These are phyloP conservation scores for Hordeum marinum DNA, from an alignment of 176 grass and related monocot genomes.

Conservation along the genomic window DNA sequence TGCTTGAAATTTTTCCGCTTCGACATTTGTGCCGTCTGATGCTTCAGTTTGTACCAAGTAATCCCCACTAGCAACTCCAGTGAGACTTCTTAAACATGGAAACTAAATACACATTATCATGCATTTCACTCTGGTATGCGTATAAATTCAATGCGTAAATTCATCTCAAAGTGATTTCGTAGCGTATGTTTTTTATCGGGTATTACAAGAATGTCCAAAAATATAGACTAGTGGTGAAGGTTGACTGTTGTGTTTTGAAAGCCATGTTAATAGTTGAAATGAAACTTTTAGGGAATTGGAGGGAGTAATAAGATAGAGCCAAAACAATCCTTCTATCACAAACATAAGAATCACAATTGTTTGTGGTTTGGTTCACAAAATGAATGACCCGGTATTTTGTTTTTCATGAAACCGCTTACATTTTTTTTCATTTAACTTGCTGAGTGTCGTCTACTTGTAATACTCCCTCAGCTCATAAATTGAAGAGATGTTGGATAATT, in stretches of 20 bases:
- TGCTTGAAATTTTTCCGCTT: no score
- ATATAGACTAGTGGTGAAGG: not conserved
- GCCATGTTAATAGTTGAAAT: not conserved
- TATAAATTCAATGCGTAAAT: not conserved
- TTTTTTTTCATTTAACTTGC: no score
- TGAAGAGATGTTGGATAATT: no score
- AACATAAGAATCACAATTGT: not conserved
- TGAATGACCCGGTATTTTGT: not conserved
- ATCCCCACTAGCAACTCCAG: no score
- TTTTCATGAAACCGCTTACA: no score
- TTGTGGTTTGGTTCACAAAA: not conserved
- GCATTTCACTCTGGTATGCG: not conserved
- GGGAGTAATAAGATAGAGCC: not conserved
- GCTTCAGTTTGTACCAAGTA: no score
- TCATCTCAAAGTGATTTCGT: not conserved
- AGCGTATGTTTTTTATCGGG: no score
- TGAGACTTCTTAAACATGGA: no score
- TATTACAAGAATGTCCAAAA: not conserved
- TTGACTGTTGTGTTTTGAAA: not conserved
- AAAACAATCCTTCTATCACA: no score
- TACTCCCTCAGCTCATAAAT: no score
- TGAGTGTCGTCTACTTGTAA: no score
- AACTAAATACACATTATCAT: not conserved
- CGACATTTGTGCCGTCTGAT: no score
- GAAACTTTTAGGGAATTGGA: not conserved